These are phyloP conservation scores for Chloroidium sp. DNA, from an alignment of 163 green algal species.

Conservation along the genomic window DNA sequence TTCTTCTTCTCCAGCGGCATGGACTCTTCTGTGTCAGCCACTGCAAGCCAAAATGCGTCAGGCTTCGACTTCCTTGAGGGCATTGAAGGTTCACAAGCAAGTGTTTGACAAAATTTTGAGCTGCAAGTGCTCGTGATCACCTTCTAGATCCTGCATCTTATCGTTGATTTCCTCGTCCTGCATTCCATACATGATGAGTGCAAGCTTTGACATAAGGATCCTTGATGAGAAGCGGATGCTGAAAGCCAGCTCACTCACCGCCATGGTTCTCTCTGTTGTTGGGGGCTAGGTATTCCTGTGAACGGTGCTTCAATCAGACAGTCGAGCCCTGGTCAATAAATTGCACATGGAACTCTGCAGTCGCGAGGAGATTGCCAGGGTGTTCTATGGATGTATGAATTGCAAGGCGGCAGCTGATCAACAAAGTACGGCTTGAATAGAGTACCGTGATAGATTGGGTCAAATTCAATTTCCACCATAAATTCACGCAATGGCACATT, in stretches of 20 bases:
- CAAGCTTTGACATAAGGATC: background rate
- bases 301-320: background rate
- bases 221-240: too few relatives aligned
- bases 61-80: background rate
- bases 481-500: background rate
- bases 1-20: slow-evolving; percentile 46
- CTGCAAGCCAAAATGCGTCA: background rate
- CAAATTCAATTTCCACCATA: background rate
- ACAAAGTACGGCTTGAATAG: background rate
- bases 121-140: background rate
- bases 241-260: too few relatives aligned
- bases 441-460: background rate
- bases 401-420: background rate
- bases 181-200: background rate
- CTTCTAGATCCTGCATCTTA: background rate
- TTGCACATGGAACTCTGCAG: background rate
- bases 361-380: background rate
- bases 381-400: background rate
- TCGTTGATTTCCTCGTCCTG: background rate
- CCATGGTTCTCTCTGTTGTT: background rate
- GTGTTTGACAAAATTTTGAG: background rate
- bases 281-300: too few relatives aligned
- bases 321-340: background rate
- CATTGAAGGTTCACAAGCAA: background rate
- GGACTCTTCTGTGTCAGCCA: slow-evolving; percentile 6